A percentile compares a stretch with the other conserved stretches of the same genome.
These are phyloP conservation scores for Cornus kousa DNA, from an alignment of 148 eudicot species.

Conservation along the genomic window DNA sequence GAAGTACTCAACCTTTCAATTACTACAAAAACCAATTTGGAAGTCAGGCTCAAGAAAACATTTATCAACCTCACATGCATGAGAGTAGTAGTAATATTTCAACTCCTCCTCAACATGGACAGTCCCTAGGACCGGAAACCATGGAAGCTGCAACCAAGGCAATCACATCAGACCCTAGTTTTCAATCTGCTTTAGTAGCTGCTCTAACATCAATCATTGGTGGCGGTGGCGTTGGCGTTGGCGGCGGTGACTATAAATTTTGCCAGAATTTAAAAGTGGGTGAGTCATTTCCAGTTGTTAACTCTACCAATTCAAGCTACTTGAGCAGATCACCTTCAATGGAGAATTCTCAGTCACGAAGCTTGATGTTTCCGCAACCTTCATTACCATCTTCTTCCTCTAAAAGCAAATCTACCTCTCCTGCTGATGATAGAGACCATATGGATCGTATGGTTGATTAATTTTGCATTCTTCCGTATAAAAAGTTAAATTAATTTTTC, in stretches of 20 bases:
- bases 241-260: slow-evolving; percentile 10
- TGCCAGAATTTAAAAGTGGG: slow-evolving; percentile 27
- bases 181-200: slow-evolving; percentile 65
- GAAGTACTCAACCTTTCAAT: slow-evolving; percentile 27
- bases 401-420: slow-evolving; percentile 48
- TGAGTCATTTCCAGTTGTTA: slow-evolving; percentile 35
- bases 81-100: slow-evolving; percentile 16
- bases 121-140: slow-evolving; percentile 37
- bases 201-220: slow-evolving; percentile 71
- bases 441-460: neutral
- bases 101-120: slow-evolving; percentile 17
- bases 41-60: slow-evolving; percentile 33
- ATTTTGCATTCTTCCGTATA: neutral
- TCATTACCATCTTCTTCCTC: slow-evolving; percentile 33
- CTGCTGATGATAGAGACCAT: slow-evolving; percentile 34
- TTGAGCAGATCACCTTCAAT: slow-evolving; percentile 23
- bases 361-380: slow-evolving; percentile 24
- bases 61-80: slow-evolving; percentile 47
- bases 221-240: slow-evolving; percentile 5
- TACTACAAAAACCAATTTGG: slow-evolving; percentile 29
- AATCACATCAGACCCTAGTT: slow-evolving; percentile 77
- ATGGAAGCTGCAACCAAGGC: slow-evolving; percentile 83
- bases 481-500: neutral
- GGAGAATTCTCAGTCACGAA: slow-evolving; percentile 29
- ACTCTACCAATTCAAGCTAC: slow-evolving; percentile 25